Percentiles rank a stretch among this genome's conserved stretches.
Evolutionary conservation across 768 basidiomycete species (phyloP).

Genomic region (Suillus lakei): DNA sequence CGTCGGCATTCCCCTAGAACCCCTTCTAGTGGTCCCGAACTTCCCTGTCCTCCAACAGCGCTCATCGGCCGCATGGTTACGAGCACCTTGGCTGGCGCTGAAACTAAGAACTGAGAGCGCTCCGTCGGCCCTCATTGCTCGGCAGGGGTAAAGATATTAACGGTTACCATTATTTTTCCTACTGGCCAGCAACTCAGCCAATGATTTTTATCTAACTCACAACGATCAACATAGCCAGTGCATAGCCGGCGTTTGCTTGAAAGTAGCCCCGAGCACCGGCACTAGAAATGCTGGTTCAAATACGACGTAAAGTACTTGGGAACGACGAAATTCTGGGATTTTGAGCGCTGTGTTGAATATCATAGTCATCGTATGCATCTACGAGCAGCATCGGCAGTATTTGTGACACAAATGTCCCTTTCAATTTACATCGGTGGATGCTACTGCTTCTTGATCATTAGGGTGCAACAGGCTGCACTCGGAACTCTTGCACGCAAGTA

Average conservation of each 20-base stretch:
- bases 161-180: not conserved
- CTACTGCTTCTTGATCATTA: not conserved
- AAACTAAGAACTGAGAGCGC: not conserved
- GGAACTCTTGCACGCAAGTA: too few relatives aligned
- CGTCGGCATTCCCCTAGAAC: not conserved
- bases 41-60: not conserved
- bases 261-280: not conserved
- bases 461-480: not conserved
- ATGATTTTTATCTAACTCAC: not conserved
- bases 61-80: not conserved
- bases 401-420: not conserved
- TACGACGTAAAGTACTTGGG: not conserved
- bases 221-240: not conserved
- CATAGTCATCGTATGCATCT: not conserved
- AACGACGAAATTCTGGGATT: not conserved
- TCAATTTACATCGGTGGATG: not conserved
- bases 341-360: not conserved
- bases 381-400: not conserved
- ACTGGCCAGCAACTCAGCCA: not conserved
- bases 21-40: not conserved
- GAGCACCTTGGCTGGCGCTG: too few relatives aligned
- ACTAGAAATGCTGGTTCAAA: not conserved
- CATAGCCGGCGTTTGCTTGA: not conserved
- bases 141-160: not conserved
- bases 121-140: not conserved